Evolutionary conservation across 306 rosid species (phyloP), one percentile per base, ranked within the genome.

Genomic region (Castanopsis chinensis): DNA sequence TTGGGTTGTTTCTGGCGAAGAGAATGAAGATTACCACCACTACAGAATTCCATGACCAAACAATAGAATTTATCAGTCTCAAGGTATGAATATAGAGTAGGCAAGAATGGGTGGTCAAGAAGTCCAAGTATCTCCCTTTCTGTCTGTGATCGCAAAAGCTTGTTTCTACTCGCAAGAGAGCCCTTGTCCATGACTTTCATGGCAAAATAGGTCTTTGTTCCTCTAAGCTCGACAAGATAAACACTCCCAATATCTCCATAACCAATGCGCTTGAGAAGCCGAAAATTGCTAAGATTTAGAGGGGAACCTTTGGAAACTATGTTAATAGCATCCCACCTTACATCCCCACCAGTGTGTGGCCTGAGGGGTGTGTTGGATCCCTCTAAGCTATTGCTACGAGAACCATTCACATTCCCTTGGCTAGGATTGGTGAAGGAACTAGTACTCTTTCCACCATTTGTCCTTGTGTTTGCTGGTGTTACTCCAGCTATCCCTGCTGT

Each of bases 151-250:
- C 98, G 78, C 32, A 91, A 90, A 15, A 93, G 89, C 85, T 93
- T 93, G 81, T 93, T 93, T 75, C 98, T 87, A 80, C 93, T 91
- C 20, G 86, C 89, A 59, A 93, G 92, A 56, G 97, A 91, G 32
- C 91, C 97, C 84, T 93, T 91, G 87, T 91, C 94, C 98, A 93
- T 93, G 27, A 91, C 92, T 80, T 93, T 93, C 95, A 93, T 93
- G 37, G 98, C 98, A 86, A 87, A 93, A 80, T 86, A 81, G 3
- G 92, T 76, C 69, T 20, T 78, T 17, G 91, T 87, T 37, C 90
- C 94, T 72, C 78, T 85, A 57, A 93, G 98, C 61, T 93, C 92
- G 28, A 84, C 97, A 49, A 93, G 93, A 74, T 91, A 90, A 13
- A 93, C 98, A 20, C 92, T 87, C 73, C 98, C 98, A 32, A 93